Evolutionary conservation across 345 rosid species (phyloP).

Genomic region (Rubroshorea leprosula): DNA sequence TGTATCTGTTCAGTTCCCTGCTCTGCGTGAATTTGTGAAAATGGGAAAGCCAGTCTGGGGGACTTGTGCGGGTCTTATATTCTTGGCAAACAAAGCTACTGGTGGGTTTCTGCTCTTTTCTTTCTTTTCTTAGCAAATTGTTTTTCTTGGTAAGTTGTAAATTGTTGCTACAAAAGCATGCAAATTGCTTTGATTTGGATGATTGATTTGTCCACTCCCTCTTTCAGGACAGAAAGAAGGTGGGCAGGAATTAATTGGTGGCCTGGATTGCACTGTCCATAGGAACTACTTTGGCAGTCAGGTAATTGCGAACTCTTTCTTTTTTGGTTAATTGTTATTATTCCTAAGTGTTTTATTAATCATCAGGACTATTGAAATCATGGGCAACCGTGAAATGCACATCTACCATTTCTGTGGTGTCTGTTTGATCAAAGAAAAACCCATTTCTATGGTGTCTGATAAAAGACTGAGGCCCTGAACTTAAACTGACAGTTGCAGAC

Average conservation of each 20-base stretch:
- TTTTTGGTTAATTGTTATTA: not conserved
- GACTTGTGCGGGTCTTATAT: slow-evolving; percentile 95
- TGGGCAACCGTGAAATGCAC: not conserved
- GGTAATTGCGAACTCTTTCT: slow-evolving; percentile 29
- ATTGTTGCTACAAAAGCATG: slow-evolving; percentile 4
- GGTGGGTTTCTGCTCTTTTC: slow-evolving; percentile 41
- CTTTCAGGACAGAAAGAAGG: slow-evolving; percentile 87
- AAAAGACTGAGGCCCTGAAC: not conserved
- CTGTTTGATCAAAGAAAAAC: too few species aligned
- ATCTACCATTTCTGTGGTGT: not conserved
- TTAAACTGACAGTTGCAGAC: too few species aligned
- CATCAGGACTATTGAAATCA: not conserved
- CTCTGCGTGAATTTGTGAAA: slow-evolving; percentile 80
- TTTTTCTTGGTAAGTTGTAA: too few species aligned
- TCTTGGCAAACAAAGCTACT: slow-evolving; percentile 75
- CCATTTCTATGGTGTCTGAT: not conserved
- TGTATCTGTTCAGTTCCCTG: slow-evolving; percentile 61
- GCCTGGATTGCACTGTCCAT: slow-evolving; percentile 81
- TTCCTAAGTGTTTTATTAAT: too few species aligned
- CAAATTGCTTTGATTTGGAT: not conserved
- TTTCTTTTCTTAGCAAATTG: not conserved
- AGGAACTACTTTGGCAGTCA: slow-evolving; percentile 95
- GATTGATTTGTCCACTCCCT: not conserved
- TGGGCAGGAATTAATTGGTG: slow-evolving; percentile 88
- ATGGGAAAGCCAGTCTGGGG: slow-evolving; percentile 97